Conservation (phyloP, 1,139 yeast genomes). For the Candida buenavistaensis region DNA sequence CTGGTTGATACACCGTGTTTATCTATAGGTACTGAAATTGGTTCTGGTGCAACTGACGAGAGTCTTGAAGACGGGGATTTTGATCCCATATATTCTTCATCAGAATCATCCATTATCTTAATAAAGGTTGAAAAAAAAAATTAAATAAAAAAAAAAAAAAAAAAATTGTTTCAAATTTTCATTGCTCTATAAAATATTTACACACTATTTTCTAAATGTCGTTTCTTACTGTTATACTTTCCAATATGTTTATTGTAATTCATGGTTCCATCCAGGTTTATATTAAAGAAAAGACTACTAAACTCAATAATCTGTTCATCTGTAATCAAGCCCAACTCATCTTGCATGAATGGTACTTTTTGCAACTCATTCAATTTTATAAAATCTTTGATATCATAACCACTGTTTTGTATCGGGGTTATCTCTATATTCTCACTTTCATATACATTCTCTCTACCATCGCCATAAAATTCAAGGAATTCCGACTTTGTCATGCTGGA, state of each 20-base stretch:
- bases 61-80: slow-evolving; percentile 16
- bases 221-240: slow-evolving; percentile 21
- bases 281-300: slow-evolving; percentile 30
- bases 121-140: neutral
- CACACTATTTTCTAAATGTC: slow-evolving; percentile 6
- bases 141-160: neutral
- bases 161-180: neutral
- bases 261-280: slow-evolving; percentile 25
- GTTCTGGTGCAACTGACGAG: slow-evolving; percentile 20
- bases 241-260: slow-evolving; percentile 23
- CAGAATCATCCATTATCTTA: slow-evolving; percentile 33
- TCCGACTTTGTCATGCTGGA: slow-evolving; percentile 18
- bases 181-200: neutral
- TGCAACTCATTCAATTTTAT: slow-evolving; percentile 18
- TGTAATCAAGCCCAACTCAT: slow-evolving; percentile 16
- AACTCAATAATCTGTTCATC: slow-evolving; percentile 26
- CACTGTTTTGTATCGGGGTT: slow-evolving; percentile 28
- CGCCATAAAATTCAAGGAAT: slow-evolving; percentile 30
- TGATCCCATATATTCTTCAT: slow-evolving; percentile 34
- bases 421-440: slow-evolving; percentile 22
- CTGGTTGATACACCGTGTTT: slow-evolving; percentile 27
- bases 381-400: slow-evolving; percentile 27
- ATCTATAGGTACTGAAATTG: slow-evolving; percentile 9
- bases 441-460: slow-evolving; percentile 19
- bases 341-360: slow-evolving; percentile 23